Conservation (phyloP, 1,284 basidiomycete genomes). For the Microbotryum saponariae region DNA sequence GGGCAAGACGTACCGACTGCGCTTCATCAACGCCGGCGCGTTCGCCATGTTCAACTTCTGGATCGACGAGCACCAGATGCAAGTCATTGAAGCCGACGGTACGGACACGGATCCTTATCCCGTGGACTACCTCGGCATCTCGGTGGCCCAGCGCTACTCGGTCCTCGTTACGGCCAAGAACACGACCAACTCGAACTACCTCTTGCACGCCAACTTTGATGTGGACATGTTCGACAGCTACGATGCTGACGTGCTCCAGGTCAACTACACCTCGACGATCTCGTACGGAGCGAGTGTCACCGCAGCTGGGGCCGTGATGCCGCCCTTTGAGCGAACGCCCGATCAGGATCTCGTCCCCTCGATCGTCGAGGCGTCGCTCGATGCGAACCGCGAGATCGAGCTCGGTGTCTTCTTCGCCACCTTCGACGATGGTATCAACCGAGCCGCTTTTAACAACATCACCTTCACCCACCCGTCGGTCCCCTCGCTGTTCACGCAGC, state of each 20-base stretch:
- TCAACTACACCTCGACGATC: conserved; percentile 70
- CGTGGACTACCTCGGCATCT: conserved; percentile 61
- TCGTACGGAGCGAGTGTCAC: conserved; percentile 55
- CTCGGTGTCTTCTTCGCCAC: conserved; percentile 55
- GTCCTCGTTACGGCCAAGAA: conserved; percentile 82
- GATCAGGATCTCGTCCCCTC: conserved; percentile 59
- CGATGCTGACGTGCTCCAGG: conserved; percentile 60
- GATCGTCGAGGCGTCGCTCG: conserved; percentile 51
- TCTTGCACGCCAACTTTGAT: conserved; percentile 79
- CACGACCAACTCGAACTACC: conserved; percentile 74
- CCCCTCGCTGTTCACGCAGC: conserved; percentile 64
- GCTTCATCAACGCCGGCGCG: conserved; percentile 63
- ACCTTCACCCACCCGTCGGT: conserved; percentile 49
- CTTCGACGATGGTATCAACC: conserved; percentile 63
- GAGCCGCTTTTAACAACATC: conserved; percentile 58
- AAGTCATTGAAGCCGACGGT: conserved; percentile 80
- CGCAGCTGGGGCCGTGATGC: conserved; percentile 48
- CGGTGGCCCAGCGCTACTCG: conserved; percentile 89
- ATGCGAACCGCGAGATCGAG: conserved; percentile 33
- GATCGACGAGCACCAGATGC: conserved; percentile 85
- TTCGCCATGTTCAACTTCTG: conserved; percentile 72
- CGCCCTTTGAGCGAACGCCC: conserved; percentile 46
- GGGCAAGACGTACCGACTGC: conserved; percentile 60
- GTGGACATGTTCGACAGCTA: conserved; percentile 67
- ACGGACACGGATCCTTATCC: conserved; percentile 67